Percentiles rank a stretch among this genome's conserved stretches.
Conservation (phyloP, 163 green algal genomes). For the Chlamydomonas reinhardtii region DNA sequence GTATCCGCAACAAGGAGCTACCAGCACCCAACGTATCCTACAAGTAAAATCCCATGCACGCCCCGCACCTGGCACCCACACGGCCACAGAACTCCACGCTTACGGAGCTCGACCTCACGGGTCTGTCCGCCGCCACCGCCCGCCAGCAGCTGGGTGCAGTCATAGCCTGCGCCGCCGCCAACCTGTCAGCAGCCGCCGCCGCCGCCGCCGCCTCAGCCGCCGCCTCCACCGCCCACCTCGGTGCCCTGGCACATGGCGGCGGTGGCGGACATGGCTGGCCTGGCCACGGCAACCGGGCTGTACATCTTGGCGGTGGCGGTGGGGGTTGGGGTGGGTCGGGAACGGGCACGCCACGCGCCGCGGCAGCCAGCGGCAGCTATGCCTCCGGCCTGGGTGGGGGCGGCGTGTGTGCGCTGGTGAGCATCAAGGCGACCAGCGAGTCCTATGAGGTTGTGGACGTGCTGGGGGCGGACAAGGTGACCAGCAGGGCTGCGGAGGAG, state of each 20-base stretch:
- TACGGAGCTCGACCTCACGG: conserved; percentile 17
- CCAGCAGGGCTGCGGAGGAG: conserved; percentile 24
- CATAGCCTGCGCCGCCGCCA: conserved; percentile 6
- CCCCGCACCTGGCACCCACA: too few relatives aligned
- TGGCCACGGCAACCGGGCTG: background rate
- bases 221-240: too few relatives aligned
- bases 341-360: background rate
- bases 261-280: background rate
- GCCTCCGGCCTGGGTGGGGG: background rate
- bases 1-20: too few relatives aligned
- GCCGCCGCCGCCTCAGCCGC: too few relatives aligned
- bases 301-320: too few relatives aligned
- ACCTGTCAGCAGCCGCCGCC: background rate
- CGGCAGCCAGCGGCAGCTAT: background rate
- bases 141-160: background rate
- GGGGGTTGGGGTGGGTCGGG: too few relatives aligned
- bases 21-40: too few relatives aligned
- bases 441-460: conserved; percentile 29
- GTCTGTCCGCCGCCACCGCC: conserved; percentile 25
- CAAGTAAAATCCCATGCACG: too few relatives aligned
- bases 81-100: conserved; percentile 25
- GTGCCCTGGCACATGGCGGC: background rate
- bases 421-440: background rate
- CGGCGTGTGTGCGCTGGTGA: background rate
- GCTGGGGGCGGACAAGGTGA: conserved; percentile 1